phyloP scores from a whole-genome alignment of 352 stramenopile genomes.

The Thalassiosira hispida region DNA sequence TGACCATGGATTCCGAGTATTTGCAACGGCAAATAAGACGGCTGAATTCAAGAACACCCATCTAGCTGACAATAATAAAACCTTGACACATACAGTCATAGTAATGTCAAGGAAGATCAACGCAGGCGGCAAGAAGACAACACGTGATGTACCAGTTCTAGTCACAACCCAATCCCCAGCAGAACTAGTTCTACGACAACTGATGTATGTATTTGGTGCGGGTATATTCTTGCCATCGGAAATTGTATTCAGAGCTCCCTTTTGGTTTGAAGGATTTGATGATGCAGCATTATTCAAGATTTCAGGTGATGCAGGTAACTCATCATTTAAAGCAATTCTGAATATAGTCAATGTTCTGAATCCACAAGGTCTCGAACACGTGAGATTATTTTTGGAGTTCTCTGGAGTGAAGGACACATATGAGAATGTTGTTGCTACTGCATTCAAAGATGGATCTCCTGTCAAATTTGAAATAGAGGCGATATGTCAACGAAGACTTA shows the following conservation, averaged over 20 bases:
- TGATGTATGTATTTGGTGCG: background rate
- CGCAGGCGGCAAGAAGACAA: background rate
- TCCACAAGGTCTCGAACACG: slow-evolving; percentile 4
- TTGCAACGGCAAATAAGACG: no score
- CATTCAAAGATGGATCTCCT: background rate
- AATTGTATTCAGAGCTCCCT: background rate
- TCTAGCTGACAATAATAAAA: no score
- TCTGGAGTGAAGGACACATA: slow-evolving; percentile 3
- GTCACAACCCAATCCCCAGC: background rate
- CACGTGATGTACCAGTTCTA: background rate
- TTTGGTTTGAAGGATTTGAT: background rate
- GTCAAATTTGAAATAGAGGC: background rate
- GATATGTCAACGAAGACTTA: background rate
- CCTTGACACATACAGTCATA: no score
- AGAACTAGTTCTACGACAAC: background rate
- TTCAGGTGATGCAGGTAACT: background rate
- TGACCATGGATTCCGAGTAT: no score
- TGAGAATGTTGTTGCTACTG: background rate
- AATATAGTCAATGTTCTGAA: slow-evolving; percentile 6
- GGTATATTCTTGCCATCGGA: background rate
- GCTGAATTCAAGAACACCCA: no score
- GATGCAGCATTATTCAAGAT: background rate
- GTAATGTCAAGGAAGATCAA: no score
- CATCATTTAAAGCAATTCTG: slow-evolving; percentile 1
- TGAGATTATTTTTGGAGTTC: slow-evolving; percentile 2